Base-by-base conservation (phyloP, 2,329 filamentous ascomycete species). In the Didymella arachidicola region DNA sequence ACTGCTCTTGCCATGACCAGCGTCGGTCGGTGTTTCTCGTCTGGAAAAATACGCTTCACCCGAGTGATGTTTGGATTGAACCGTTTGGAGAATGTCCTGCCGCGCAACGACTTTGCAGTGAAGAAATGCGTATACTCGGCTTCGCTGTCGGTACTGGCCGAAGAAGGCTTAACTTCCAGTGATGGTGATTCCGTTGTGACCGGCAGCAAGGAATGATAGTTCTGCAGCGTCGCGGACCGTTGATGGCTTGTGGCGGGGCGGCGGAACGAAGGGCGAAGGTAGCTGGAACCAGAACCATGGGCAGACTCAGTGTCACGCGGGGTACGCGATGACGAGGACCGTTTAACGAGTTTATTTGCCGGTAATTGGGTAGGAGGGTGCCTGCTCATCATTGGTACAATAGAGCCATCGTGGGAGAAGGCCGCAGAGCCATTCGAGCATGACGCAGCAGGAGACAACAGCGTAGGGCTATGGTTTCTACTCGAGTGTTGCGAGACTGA, bases 191-290 rank as follows among this genome's bases (percentile, higher is more conserved):
- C 72, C 36, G 58, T 54, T 4, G 70, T 68, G 60, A 69, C 69
- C 27, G 72, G 71, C 30, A 77, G 58, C 44, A 71, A 63, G 18
- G 66, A 76, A 38, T 76, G 73, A 39, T 77, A 79, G 60, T 87
- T 84, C 65, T 90, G 86, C 27, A 92, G 79, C 1, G 89, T 91
- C 32, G 86, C 87, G 44, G 89, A 90, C 67, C 91, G 84, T 73
- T 93, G 89, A 71, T 93, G 90, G 74, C 90, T 93, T 18, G 91
- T 93, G 44, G 89, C 89, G 51, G 91, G 91, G 67, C 90, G 82
- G 58, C 89, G 86, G 59, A 93, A 82, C 22, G 85, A 87, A 2
- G 87, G 84, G 61, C 90, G 80, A 68, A 89, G 86, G 46, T 87
- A 84, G 63, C 79, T 86, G 30, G 87, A 84, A 63, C 79, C 86